Percentiles rank a stretch among this genome's conserved stretches.
Evolutionary conservation across 306 rosid species (phyloP).

Genomic region (Castanea sativa): DNA sequence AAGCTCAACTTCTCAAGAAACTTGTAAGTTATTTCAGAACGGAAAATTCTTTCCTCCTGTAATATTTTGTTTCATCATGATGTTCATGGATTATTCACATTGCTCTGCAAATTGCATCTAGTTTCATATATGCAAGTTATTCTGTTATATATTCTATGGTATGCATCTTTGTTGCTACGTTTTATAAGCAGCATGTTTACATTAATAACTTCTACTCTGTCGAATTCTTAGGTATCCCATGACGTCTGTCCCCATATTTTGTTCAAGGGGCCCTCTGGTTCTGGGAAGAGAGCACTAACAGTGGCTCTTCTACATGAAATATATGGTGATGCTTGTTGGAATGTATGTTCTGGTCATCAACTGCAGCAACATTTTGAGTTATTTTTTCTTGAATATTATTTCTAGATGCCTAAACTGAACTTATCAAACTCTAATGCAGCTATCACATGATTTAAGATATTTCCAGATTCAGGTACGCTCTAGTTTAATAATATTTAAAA

Average conservation of each 20-base stretch:
- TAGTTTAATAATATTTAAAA: neutral
- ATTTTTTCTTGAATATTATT: neutral
- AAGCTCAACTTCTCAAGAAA: slow-evolving; percentile 74
- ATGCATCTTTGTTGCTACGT: neutral
- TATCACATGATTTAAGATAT: slow-evolving; percentile 64
- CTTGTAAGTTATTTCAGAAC: slow-evolving; percentile 42
- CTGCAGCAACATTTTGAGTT: neutral
- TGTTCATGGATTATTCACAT: neutral
- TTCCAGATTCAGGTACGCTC: slow-evolving; percentile 70
- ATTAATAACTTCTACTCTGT: slow-evolving; percentile 6
- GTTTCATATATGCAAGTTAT: neutral
- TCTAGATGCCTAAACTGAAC: slow-evolving; percentile 18
- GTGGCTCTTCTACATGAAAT: slow-evolving; percentile 72
- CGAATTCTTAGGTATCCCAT: slow-evolving; percentile 47
- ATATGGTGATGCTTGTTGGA: slow-evolving; percentile 66
- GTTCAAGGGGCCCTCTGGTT: slow-evolving; percentile 68
- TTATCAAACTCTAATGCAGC: slow-evolving; percentile 47
- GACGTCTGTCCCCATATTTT: slow-evolving; percentile 64
- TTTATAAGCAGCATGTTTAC: neutral
- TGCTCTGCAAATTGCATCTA: slow-evolving; percentile 20
- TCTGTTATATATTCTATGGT: neutral
- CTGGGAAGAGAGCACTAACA: slow-evolving; percentile 67
- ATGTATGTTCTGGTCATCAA: slow-evolving; percentile 45
- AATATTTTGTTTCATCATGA: neutral
- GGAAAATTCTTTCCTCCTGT: neutral